These are phyloP conservation scores for Oldenlandia corymbosa DNA, from an alignment of 257 asterid genomes.

Conservation along the genomic window DNA sequence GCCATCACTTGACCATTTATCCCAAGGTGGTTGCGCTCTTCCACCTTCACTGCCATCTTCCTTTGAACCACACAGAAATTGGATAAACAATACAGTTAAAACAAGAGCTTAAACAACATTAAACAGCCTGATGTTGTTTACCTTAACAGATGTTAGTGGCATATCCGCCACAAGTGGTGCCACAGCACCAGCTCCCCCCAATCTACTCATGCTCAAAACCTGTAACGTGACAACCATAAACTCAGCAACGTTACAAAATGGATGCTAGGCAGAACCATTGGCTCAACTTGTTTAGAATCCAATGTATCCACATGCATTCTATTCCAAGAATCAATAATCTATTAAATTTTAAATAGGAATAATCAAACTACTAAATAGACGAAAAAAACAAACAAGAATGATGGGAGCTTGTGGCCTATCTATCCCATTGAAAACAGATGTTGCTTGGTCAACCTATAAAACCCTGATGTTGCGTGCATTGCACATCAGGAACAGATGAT, in stretches of 20 bases:
- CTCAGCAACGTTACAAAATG: constrained; percentile 7
- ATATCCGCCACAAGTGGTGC: constrained; percentile 96
- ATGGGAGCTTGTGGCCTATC: background rate
- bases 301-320: background rate
- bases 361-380: no score
- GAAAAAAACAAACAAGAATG: background rate
- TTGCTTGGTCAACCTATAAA: no score
- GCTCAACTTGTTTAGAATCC: constrained; percentile 8
- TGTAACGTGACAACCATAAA: constrained; percentile 28
- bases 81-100: background rate
- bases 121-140: constrained; percentile 15
- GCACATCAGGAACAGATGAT: constrained; percentile 9
- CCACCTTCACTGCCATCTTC: constrained; percentile 66
- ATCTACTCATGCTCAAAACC: constrained; percentile 99
- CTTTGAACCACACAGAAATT: constrained; percentile 28
- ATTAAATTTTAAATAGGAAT: background rate
- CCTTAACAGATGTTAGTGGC: constrained; percentile 78
- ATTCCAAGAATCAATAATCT: background rate
- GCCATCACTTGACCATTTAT: constrained; percentile 97
- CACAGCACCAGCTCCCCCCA: constrained; percentile 98
- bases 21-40: constrained; percentile 87
- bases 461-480: no score
- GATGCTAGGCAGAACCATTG: constrained; percentile 9
- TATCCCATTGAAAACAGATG: background rate
- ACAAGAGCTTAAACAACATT: background rate